A percentile compares a stretch with the other conserved stretches of the same genome.
These are phyloP conservation scores for Aspergillus hortae DNA, from an alignment of 2,329 filamentous ascomycete genomes.

Conservation along the genomic window DNA sequence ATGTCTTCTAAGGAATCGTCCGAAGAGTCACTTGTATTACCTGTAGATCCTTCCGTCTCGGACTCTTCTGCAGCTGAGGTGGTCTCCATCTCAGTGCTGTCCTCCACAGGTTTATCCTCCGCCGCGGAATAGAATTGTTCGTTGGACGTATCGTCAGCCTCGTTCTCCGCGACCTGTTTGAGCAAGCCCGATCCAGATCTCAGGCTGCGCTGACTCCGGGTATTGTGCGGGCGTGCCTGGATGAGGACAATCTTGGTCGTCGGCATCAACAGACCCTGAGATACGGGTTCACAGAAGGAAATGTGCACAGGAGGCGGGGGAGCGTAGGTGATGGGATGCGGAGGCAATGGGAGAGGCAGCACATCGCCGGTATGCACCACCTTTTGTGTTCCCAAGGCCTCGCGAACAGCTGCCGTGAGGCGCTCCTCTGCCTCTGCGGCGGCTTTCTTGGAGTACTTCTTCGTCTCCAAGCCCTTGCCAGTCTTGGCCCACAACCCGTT, in stretches of 20 bases:
- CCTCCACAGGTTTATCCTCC: conserved; percentile 61
- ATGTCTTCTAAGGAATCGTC: conserved; percentile 92
- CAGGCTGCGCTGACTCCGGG: conserved; percentile 41
- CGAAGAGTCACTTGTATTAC: conserved; percentile 69
- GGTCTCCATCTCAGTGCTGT: conserved; percentile 47
- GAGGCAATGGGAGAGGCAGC: conserved; percentile 68
- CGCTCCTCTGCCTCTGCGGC: conserved; percentile 51
- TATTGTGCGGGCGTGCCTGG: conserved; percentile 48
- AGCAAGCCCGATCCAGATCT: conserved; percentile 51
- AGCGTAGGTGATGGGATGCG: conserved; percentile 83
- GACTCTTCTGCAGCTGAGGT: conserved; percentile 58
- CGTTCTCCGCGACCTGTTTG: conserved; percentile 57
- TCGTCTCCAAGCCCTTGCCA: conserved; percentile 27
- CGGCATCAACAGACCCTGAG: conserved; percentile 75
- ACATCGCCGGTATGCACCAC: conserved; percentile 83
- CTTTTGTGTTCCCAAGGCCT: conserved; percentile 67
- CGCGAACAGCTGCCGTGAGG: conserved; percentile 65
- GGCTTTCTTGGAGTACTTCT: conserved; percentile 32
- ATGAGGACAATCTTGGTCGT: conserved; percentile 77
- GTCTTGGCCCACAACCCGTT: conserved; percentile 40
- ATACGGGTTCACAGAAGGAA: conserved; percentile 88
- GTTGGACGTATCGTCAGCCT: conserved; percentile 77
- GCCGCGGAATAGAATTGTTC: conserved; percentile 92
- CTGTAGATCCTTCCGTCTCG: conserved; percentile 52
- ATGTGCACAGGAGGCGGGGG: conserved; percentile 82